Conservation (phyloP, 495 filamentous ascomycete genomes). For the Penicillium waksmanii region DNA sequence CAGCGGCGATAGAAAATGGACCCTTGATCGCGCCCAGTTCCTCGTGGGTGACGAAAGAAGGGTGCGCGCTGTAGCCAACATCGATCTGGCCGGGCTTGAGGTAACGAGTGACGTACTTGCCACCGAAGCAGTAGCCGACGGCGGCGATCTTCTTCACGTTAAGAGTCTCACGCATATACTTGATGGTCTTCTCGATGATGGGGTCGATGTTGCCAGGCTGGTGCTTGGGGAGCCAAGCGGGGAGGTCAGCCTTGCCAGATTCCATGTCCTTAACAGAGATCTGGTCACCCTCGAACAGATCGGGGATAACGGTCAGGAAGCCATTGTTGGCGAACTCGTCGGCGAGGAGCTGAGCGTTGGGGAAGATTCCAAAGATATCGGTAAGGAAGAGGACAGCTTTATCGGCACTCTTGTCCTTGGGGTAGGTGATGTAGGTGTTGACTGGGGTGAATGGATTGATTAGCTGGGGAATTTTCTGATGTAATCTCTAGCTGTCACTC, state of each 20-base stretch:
- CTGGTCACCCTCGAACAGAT: constrained; percentile 76
- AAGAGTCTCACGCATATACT: constrained; percentile 58
- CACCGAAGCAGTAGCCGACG: constrained; percentile 55
- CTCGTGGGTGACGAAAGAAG: constrained; percentile 73
- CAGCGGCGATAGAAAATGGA: constrained; percentile 76
- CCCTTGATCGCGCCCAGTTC: constrained; percentile 72
- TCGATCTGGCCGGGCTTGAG: constrained; percentile 55
- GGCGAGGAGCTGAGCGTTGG: constrained; percentile 79
- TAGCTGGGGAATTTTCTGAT: background rate
- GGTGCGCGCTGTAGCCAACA: constrained; percentile 76
- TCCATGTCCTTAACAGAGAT: constrained; percentile 58
- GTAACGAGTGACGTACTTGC: constrained; percentile 50
- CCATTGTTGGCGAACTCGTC: constrained; percentile 84
- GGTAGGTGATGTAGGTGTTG: constrained; percentile 46
- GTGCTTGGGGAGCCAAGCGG: constrained; percentile 63
- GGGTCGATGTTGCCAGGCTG: constrained; percentile 62
- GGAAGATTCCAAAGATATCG: constrained; percentile 73
- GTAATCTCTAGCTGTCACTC: constrained; percentile 13
- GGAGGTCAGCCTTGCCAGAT: constrained; percentile 59
- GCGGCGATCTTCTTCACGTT: constrained; percentile 71
- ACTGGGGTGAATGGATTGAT: constrained; percentile 27
- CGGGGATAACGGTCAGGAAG: constrained; percentile 75
- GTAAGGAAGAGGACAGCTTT: constrained; percentile 55
- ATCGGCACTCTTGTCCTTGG: constrained; percentile 45
- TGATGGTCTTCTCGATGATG: constrained; percentile 62